Conservation (phyloP, 306 rosid species). For the Myrica gale region DNA sequence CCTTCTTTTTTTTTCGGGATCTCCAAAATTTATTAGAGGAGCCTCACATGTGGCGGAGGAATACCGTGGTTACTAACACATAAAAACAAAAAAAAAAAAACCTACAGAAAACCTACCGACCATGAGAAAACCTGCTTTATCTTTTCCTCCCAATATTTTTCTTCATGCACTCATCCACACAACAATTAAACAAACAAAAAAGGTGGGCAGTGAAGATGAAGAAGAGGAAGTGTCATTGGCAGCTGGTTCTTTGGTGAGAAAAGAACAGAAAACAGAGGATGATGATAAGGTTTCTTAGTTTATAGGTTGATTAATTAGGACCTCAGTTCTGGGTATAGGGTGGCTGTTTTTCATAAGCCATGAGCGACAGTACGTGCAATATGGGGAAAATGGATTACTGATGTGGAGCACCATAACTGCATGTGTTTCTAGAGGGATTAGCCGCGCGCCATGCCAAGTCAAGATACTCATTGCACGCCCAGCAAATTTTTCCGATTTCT, state of each 20-base stretch:
- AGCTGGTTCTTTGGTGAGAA: slow-evolving; percentile 21
- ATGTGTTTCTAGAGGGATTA: slow-evolving; percentile 36
- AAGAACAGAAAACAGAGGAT: slow-evolving; percentile 3
- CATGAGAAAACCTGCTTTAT: too few relatives aligned
- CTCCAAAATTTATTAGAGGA: too few relatives aligned
- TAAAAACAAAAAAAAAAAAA: too few relatives aligned
- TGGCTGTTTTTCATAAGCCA: too few relatives aligned
- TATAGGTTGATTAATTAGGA: neutral
- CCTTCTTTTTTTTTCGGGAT: too few relatives aligned
- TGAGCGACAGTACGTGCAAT: neutral
- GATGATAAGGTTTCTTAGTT: slow-evolving; percentile 26
- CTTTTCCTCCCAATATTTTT: too few relatives aligned
- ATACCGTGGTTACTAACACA: too few relatives aligned
- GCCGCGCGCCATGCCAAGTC: slow-evolving; percentile 27
- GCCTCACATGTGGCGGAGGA: too few relatives aligned
- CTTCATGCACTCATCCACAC: too few relatives aligned
- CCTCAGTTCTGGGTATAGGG: too few relatives aligned
- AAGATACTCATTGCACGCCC: slow-evolving; percentile 37
- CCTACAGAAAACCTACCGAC: too few relatives aligned
- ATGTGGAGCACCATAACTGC: slow-evolving; percentile 65
- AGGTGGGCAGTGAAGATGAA: slow-evolving; percentile 2
- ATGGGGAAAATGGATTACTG: slow-evolving; percentile 44
- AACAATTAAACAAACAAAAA: neutral
- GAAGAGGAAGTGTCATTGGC: slow-evolving; percentile 31
- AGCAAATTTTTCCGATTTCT: slow-evolving; percentile 24